Evolutionary conservation across 2,329 filamentous ascomycete genomes (phyloP), one percentile per base, ranked within the genome.

Genomic region (Sporothrix dimorphospora): DNA sequence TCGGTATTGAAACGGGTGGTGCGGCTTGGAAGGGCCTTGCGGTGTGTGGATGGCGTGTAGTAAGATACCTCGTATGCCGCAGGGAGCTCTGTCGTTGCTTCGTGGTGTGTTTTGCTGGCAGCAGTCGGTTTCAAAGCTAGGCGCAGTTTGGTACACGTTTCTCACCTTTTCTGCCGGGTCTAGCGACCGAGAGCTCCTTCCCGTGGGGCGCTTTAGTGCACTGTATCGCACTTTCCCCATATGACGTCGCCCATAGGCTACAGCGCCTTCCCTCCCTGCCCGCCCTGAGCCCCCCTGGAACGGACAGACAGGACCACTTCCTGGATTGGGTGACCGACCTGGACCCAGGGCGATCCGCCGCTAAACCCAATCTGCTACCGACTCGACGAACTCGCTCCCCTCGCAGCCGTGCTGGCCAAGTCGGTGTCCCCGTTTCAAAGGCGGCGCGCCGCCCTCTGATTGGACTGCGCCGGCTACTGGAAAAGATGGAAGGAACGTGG

Each of bases 331-430:
- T 73, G 73, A 75, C 74, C 74, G 74, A 75, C 70, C 47, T 14
- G 30, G 3, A 34, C 30, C 30, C 30, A 21, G 21, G 51, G 38
- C 47, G 72, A 72, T 73, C 59, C 7, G 55, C 45, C 74, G 76
- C 80, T 81, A 81, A 78, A 55, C 80, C 75, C 45, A 30, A 78
- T 70, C 79, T 76, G 80, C 77, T 75, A 82, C 80, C 80, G 80
- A 82, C 67, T 69, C 57, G 57, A 21, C 55, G 30, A 70, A 70
- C 69, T 53, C n/a, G 30, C 34, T 30, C 7, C 27, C 68, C 57
- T n/a, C 57, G 21, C 57, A 21, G 38, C 11, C 71, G 61, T 34
- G 57, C 69, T 70, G 66, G 57, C 69, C 45, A 45, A 61, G 66
- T 38, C 45, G 59, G 55, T 65, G 57, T 47, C 47, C 21, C 71